These are phyloP conservation scores for Phytopythium sindhum DNA, from an alignment of 352 stramenopile genomes.

Conservation along the genomic window DNA sequence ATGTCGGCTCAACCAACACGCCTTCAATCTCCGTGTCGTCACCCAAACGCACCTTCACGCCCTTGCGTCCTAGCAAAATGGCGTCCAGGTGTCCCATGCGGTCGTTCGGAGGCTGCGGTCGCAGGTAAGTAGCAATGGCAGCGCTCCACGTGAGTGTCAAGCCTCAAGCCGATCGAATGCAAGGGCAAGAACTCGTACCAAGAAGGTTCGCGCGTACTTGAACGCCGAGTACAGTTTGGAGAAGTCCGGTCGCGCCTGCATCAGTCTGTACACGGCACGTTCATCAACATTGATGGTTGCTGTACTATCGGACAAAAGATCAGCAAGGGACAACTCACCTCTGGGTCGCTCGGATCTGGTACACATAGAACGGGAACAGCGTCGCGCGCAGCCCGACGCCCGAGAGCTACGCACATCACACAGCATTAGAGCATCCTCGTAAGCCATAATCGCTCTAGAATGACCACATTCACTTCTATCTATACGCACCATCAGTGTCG, in stretches of 20 bases:
- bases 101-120: slow-evolving; percentile 29
- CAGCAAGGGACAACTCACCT: slow-evolving; percentile 20
- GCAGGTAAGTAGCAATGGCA: slow-evolving; percentile 9
- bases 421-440: background rate
- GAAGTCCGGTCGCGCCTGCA: slow-evolving; percentile 53
- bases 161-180: background rate
- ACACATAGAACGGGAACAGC: slow-evolving; percentile 74
- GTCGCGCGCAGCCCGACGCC: slow-evolving; percentile 58
- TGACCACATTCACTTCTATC: background rate
- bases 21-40: background rate
- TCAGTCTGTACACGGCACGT: slow-evolving; percentile 20
- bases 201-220: slow-evolving; percentile 69
- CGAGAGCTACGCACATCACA: slow-evolving; percentile 28
- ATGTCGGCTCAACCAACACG: background rate
- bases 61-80: slow-evolving; percentile 43
- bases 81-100: slow-evolving; percentile 46
- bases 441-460: background rate
- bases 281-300: background rate
- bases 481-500: slow-evolving; percentile 45
- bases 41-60: slow-evolving; percentile 25
- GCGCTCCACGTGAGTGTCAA: background rate
- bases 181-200: slow-evolving; percentile 24
- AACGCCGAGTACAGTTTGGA: slow-evolving; percentile 67
- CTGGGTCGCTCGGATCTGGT: slow-evolving; percentile 65
- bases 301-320: background rate